phyloP scores from a whole-genome alignment of 2,329 filamentous ascomycete genomes.

The Fusarium aywerte region DNA sequence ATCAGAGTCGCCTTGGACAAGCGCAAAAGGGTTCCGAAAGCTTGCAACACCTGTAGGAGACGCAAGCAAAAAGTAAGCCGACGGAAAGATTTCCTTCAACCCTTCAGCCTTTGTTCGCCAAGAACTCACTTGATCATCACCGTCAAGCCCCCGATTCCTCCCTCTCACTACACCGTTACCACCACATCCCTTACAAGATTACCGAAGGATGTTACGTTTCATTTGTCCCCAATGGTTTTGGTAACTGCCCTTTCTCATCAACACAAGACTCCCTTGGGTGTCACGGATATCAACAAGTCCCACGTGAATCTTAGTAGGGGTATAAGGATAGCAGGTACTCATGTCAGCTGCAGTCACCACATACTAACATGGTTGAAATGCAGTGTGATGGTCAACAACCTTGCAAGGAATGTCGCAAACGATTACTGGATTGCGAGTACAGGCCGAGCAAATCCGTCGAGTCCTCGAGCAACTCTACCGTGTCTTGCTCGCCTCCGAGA shows the following conservation, averaged over 20 bases:
- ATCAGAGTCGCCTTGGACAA: constrained; percentile 68
- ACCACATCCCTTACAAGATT: not conserved
- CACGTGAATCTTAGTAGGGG: too few relatives aligned
- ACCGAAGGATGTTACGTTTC: not conserved
- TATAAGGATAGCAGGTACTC: not conserved
- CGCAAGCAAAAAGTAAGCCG: constrained; percentile 73
- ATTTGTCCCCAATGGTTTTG: not conserved
- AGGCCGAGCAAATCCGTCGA: not conserved
- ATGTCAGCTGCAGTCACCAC: not conserved
- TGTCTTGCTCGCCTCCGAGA: not conserved
- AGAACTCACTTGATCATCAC: not conserved
- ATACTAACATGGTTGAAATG: constrained; percentile 4
- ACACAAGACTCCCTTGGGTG: not conserved
- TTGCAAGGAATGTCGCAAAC: constrained; percentile 67
- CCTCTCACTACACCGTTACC: not conserved
- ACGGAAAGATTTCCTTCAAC: not conserved
- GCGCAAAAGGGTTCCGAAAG: constrained; percentile 70
- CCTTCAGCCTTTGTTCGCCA: not conserved
- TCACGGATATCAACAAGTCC: not conserved
- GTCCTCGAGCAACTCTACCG: constrained; percentile 1
- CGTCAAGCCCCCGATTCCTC: not conserved
- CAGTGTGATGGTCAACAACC: constrained; percentile 69
- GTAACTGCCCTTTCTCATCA: not conserved
- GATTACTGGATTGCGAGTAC: constrained; percentile 16
- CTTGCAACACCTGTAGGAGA: constrained; percentile 72